Percentiles rank a stretch among this genome's conserved stretches.
Evolutionary conservation across 176 grass and related monocot genomes (phyloP).

Genomic region (Cenchrus americanus): DNA sequence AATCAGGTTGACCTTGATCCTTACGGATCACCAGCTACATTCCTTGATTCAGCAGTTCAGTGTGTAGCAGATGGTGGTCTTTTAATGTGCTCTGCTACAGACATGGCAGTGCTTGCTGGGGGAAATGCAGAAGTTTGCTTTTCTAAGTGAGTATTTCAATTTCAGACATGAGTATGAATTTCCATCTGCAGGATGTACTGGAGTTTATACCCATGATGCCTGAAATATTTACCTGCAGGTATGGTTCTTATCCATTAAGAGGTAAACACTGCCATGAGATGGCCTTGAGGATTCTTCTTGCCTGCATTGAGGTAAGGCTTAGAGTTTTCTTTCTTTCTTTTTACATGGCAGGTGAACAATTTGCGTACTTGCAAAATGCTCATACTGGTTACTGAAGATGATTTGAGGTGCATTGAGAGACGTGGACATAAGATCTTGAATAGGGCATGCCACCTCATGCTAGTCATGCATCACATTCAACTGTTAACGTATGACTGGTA

Average conservation of each 20-base stretch:
- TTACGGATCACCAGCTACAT: constrained; percentile 81
- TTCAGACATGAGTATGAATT: constrained; percentile 2
- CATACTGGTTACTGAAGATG: no score
- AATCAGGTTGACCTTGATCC: constrained; percentile 89
- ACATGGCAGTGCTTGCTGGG: constrained; percentile 86
- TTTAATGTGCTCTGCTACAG: constrained; percentile 88
- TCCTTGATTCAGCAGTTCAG: constrained; percentile 88
- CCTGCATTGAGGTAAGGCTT: constrained; percentile 72
- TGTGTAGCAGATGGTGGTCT: constrained; percentile 74
- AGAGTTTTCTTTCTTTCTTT: background rate
- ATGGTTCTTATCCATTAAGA: constrained; percentile 85
- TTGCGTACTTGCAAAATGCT: no score
- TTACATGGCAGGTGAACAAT: background rate
- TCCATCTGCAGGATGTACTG: background rate
- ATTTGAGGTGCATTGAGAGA: no score
- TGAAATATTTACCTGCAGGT: constrained; percentile 53
- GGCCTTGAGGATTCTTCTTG: constrained; percentile 91
- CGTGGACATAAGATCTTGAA: no score
- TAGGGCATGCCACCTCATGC: no score
- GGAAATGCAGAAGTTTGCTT: constrained; percentile 79
- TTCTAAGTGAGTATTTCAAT: constrained; percentile 68
- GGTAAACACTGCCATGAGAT: constrained; percentile 96
- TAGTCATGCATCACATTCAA: no score
- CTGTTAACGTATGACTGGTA: no score
- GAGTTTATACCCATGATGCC: constrained; percentile 15